Evolutionary conservation across 768 basidiomycete genomes (phyloP).

Genomic region (Strobilomyces echinocephalus): DNA sequence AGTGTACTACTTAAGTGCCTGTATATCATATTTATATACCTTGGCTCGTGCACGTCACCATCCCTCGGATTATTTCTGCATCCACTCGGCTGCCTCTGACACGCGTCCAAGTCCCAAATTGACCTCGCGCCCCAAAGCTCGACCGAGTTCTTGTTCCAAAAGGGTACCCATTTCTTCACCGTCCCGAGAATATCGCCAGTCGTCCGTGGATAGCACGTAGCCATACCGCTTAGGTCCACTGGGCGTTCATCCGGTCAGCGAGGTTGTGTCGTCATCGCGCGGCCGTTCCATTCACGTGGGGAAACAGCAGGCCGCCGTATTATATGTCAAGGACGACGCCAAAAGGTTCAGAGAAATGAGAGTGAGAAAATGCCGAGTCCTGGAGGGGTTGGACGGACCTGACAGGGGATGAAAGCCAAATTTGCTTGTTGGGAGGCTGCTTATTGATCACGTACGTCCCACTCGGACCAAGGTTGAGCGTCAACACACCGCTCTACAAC

Average conservation of each 20-base stretch:
- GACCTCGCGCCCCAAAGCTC: slow-evolving; percentile 34
- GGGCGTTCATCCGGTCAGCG: slow-evolving; percentile 5
- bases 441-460: slow-evolving; percentile 97
- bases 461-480: slow-evolving; percentile 64
- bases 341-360: neutral
- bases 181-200: slow-evolving; percentile 79
- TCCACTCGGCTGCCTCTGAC: slow-evolving; percentile 20
- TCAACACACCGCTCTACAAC: slow-evolving; percentile 82
- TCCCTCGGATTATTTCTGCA: neutral
- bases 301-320: neutral
- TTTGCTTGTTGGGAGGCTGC: slow-evolving; percentile 95
- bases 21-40: neutral
- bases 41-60: too few species aligned
- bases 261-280: neutral
- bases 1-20: slow-evolving; percentile 4
- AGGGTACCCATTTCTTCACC: slow-evolving; percentile 54
- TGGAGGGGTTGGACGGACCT: slow-evolving; percentile 47
- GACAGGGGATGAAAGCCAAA: slow-evolving; percentile 88
- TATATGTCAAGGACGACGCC: neutral
- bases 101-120: slow-evolving; percentile 28
- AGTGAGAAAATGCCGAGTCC: neutral
- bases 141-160: slow-evolving; percentile 65
- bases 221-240: slow-evolving; percentile 95
- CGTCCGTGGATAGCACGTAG: slow-evolving; percentile 48
- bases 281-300: slow-evolving; percentile 4